phyloP scores from a whole-genome alignment of 139 green algal species.

The Chlorella sorokiniana region DNA sequence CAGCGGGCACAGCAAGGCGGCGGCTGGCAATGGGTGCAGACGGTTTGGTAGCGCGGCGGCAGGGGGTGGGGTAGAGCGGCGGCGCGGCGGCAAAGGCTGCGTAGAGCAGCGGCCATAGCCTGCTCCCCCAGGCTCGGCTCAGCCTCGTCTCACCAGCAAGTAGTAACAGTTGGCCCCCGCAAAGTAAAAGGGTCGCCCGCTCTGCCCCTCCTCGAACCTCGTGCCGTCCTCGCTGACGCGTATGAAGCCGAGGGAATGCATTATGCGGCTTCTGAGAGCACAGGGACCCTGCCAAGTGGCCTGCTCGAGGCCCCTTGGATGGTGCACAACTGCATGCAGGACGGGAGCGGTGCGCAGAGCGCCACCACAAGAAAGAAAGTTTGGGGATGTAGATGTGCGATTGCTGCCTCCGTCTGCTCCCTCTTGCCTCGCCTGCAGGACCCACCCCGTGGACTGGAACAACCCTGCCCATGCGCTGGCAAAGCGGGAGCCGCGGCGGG shows the following conservation, averaged over 20 bases:
- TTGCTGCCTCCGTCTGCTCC: no score
- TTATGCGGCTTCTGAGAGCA: neutral
- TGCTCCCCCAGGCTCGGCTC: no score
- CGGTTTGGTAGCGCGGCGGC: neutral
- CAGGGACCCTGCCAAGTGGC: no score
- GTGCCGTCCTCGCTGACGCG: conserved; percentile 28
- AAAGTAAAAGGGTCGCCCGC: conserved; percentile 56
- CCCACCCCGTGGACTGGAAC: conserved; percentile 84
- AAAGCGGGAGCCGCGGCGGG: conserved; percentile 62
- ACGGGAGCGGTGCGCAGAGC: neutral
- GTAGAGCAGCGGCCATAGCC: no score
- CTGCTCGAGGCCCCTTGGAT: no score
- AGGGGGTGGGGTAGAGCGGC: neutral
- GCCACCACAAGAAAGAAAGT: neutral
- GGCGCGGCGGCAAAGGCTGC: no score
- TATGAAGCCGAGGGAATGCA: conserved; percentile 34
- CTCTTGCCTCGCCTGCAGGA: conserved; percentile 39
- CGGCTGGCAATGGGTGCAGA: no score
- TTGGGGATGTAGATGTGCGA: no score
- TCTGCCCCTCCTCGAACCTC: conserved; percentile 31
- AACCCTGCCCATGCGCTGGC: conserved; percentile 46
- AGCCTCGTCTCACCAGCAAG: conserved; percentile 56
- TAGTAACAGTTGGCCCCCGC: conserved; percentile 78
- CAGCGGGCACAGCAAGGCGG: no score
- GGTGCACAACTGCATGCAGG: no score